Percentiles rank a stretch among this genome's conserved stretches.
phyloP scores from a whole-genome alignment of 148 eudicot species.

The Talinum fruticosum region DNA sequence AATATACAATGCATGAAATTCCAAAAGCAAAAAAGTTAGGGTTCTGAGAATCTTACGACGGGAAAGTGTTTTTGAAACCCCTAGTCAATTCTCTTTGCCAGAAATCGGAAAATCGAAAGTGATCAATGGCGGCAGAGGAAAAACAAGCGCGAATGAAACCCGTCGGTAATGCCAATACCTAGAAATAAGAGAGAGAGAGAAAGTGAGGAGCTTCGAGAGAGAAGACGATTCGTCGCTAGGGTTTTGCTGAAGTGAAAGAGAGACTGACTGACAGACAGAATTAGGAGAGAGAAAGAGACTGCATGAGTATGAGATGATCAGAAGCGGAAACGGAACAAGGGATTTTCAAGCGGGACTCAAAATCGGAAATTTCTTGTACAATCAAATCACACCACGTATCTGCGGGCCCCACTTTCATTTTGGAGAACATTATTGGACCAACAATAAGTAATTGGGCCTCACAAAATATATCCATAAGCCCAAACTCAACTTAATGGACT shows the following conservation, averaged over 20 bases:
- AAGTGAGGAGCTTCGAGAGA: not conserved
- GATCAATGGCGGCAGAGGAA: constrained; percentile 9
- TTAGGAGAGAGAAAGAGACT: not conserved
- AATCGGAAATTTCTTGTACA: not conserved
- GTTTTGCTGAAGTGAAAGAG: not conserved
- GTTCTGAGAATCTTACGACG: not conserved
- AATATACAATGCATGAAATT: not conserved
- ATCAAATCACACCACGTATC: not conserved
- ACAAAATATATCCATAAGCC: not conserved
- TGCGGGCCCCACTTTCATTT: not conserved
- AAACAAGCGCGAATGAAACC: not conserved
- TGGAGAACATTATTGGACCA: too few species aligned
- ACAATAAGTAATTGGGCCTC: not conserved
- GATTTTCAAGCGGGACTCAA: constrained; percentile 13
- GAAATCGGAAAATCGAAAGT: not conserved
- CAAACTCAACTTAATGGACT: not conserved
- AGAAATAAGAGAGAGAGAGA: not conserved
- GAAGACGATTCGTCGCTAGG: not conserved
- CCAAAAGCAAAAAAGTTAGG: not conserved
- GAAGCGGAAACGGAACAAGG: constrained; percentile 14
- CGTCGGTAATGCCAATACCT: not conserved
- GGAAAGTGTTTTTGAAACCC: not conserved
- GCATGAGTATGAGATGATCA: constrained; percentile 4
- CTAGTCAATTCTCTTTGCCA: not conserved
- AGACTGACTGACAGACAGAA: not conserved